Evolutionary conservation across 2,329 filamentous ascomycete genomes (phyloP), one percentile per base, ranked within the genome.

Genomic region (Parafenestella ontariensis): DNA sequence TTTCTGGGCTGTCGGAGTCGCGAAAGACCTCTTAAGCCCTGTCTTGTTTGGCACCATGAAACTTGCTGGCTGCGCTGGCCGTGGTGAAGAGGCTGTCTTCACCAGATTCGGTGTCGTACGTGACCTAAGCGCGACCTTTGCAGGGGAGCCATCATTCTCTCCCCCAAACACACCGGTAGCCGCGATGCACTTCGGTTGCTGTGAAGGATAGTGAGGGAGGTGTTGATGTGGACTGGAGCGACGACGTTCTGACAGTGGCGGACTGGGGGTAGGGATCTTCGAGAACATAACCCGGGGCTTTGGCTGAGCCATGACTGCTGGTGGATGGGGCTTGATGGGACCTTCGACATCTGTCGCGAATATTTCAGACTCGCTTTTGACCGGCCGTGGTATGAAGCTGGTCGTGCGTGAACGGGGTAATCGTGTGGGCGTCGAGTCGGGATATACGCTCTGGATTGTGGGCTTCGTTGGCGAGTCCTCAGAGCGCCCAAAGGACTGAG

Each of bases 361-460:
- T 1, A 53, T 49, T 18, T 52, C 48, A 24, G 58, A 56, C 17
- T 54, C 62, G 2, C 46, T 49, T 26, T 56, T 61, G 29, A 56
- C 59, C 3, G 64, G 64, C 5, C 67, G 66, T 9, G 73, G 70
- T 37, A 75, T 71, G 59, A 65, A 71, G 59, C 70, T 73, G 56
- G 69, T 55, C 13, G 72, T 73, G 23, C 61, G 69, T 20, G 70
- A 70, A 43, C 69, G 66, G 21, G 69, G 66, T 5, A 71, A 46
- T 34, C 63, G 51, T 42, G 52, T 65, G 1, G 62, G 62, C 18
- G 61, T 68, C 2, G 52, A 48, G 21, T 68, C 56, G 13, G 46
- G 20, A 29, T 65, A 59, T 2, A 33, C 37, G 24, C 13, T 52
- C 11, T 48, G 37, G 28, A 36, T 52, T 10, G 44, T 51, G 11